Percentiles rank a stretch among this genome's conserved stretches.
These are phyloP conservation scores for Uronychia setigera DNA, from an alignment of 73 alveolate genomes.

Conservation along the genomic window DNA sequence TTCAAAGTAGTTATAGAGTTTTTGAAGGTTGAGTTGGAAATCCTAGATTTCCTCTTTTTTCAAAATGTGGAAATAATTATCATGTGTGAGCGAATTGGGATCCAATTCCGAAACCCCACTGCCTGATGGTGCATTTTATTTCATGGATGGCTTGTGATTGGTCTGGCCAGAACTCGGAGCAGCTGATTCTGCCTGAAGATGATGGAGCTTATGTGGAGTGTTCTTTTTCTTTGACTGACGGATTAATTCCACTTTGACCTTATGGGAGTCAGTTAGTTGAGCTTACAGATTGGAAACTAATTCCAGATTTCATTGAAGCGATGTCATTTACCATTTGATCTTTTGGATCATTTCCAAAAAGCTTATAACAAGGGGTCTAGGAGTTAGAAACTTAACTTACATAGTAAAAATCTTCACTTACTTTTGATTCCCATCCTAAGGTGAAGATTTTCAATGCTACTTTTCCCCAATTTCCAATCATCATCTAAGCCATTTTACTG, in stretches of 20 bases:
- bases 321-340: conserved; percentile 57
- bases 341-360: conserved; percentile 59
- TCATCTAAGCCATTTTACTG: conserved; percentile 24
- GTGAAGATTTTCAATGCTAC: conserved; percentile 35
- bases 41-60: not conserved
- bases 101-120: too few relatives aligned
- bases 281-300: not conserved
- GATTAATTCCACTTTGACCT: not conserved
- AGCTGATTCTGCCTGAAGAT: not conserved
- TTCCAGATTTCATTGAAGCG: conserved; percentile 49
- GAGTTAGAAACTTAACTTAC: conserved; percentile 22
- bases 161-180: not conserved
- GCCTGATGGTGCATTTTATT: too few relatives aligned
- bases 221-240: not conserved
- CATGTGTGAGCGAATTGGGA: too few relatives aligned
- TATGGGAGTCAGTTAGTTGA: not conserved
- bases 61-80: not conserved
- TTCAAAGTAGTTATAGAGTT: not conserved
- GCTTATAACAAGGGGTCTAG: conserved; percentile 35
- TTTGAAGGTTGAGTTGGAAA: not conserved
- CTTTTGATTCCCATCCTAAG: conserved; percentile 34
- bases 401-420: not conserved
- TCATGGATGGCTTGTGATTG: not conserved
- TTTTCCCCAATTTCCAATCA: conserved; percentile 41
- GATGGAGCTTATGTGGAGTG: not conserved